These are phyloP conservation scores for Erysimum cheiri DNA, from an alignment of 441 rosid species.

Conservation along the genomic window DNA sequence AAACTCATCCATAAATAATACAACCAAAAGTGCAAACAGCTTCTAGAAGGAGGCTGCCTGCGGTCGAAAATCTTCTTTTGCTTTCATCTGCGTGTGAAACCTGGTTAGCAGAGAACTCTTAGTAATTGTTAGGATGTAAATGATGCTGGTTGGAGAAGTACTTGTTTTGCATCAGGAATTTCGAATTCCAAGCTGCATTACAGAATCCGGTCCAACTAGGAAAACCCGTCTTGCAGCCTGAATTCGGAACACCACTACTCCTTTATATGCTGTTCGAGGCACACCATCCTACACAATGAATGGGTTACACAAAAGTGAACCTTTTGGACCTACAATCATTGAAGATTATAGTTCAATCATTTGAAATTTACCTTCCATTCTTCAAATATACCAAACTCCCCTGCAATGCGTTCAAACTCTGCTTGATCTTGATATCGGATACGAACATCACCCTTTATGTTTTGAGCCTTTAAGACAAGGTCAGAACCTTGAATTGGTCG, in stretches of 20 bases:
- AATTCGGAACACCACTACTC: conserved; percentile 79
- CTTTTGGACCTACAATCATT: conserved; percentile 2
- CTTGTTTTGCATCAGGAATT: conserved; percentile 50
- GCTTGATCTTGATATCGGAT: conserved; percentile 70
- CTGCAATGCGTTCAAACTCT: conserved; percentile 79
- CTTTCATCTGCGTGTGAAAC: conserved; percentile 37
- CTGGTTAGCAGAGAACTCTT: conserved; percentile 21
- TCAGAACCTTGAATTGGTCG: conserved; percentile 68
- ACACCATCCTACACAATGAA: conserved; percentile 74
- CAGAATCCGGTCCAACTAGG: conserved; percentile 78
- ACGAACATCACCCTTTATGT: conserved; percentile 73
- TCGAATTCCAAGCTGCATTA: conserved; percentile 64
- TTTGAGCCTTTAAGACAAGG: conserved; percentile 68
- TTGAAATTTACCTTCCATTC: conserved; percentile 87
- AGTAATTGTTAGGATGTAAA: conserved; percentile 9
- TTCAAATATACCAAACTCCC: conserved; percentile 85
- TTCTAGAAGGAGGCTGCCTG: conserved; percentile 30
- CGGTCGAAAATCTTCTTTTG: conserved; percentile 27
- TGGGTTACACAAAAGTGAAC: conserved; percentile 7
- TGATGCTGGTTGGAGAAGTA: conserved; percentile 35
- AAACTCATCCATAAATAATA: conserved; percentile 22
- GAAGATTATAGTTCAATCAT: background rate
- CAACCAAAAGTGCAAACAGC: conserved; percentile 36
- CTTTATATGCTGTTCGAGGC: conserved; percentile 92
- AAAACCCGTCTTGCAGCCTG: conserved; percentile 67